Percentiles rank a stretch among this genome's conserved stretches.
These are phyloP conservation scores for Prunus davidiana DNA, from an alignment of 306 rosid genomes.

Conservation along the genomic window DNA sequence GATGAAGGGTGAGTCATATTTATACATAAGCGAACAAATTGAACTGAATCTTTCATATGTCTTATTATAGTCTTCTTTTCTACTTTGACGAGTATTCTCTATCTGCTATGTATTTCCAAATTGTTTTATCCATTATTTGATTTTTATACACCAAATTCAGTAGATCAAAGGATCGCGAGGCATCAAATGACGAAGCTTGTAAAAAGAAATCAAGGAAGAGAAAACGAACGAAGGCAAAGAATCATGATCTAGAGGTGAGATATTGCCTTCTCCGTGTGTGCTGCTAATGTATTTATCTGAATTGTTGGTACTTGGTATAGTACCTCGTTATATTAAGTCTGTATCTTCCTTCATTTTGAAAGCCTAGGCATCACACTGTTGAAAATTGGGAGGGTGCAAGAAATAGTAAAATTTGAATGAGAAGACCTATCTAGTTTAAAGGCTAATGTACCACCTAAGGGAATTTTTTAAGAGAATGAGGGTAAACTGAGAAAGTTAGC, in stretches of 20 bases:
- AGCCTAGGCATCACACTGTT: neutral
- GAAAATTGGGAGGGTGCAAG: neutral
- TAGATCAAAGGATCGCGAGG: constrained; percentile 15
- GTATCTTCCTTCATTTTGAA: neutral
- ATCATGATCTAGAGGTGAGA: constrained; percentile 25
- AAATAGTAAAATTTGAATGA: neutral
- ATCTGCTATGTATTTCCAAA: neutral
- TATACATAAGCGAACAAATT: neutral
- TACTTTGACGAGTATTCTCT: neutral
- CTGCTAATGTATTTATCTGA: constrained; percentile 2
- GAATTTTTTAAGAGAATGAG: neutral
- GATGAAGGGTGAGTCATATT: neutral
- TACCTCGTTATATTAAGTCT: neutral
- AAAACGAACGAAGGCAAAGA: constrained; percentile 25
- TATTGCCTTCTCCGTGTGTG: constrained; percentile 13
- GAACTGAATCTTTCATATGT: neutral
- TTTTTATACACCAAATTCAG: constrained; percentile 15
- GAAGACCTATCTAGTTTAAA: neutral
- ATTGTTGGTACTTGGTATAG: neutral
- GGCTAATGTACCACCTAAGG: neutral
- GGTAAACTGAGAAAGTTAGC: neutral
- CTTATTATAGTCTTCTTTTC: neutral
- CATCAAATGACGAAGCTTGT: constrained; percentile 5
- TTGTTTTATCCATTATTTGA: neutral
- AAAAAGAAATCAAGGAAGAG: constrained; percentile 25